phyloP scores from a whole-genome alignment of 139 green algal genomes.

The Tetradesmus lagerheimii region DNA sequence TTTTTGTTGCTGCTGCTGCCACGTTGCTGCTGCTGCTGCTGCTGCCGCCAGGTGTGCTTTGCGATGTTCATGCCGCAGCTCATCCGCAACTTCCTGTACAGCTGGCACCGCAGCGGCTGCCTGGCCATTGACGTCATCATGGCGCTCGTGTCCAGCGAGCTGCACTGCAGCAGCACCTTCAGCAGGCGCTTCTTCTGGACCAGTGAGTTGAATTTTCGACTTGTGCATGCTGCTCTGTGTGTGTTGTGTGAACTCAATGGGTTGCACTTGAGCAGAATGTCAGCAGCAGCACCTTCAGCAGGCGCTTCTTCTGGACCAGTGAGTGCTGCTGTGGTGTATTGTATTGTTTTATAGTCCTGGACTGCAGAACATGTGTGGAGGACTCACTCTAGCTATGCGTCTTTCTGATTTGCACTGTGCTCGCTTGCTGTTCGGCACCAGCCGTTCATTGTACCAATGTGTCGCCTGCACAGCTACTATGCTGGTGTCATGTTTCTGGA shows the following conservation, averaged over 20 bases:
- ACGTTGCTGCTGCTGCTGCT: constrained; percentile 3
- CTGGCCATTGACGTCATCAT: constrained; percentile 20
- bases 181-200: constrained; percentile 42
- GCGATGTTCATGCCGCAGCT: constrained; percentile 48
- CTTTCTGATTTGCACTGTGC: too few species aligned
- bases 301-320: constrained; percentile 28
- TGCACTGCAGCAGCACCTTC: constrained; percentile 34
- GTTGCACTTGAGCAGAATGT: too few species aligned
- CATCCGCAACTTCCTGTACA: constrained; percentile 41
- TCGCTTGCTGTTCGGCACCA: too few species aligned
- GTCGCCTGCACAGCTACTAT: too few species aligned
- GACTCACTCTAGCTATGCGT: too few species aligned
- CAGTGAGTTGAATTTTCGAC: neutral
- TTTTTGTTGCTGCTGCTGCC: neutral
- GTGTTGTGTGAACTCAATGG: too few species aligned
- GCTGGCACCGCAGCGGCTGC: constrained; percentile 10
- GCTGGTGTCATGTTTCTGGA: too few species aligned
- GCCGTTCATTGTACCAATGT: too few species aligned
- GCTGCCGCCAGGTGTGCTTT: constrained; percentile 33
- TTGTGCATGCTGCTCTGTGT: too few species aligned
- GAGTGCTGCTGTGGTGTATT: too few species aligned
- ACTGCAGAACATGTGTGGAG: too few species aligned
- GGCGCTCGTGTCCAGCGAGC: constrained; percentile 17
- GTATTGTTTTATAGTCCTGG: too few species aligned
- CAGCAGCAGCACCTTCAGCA: constrained; percentile 19